Evolutionary conservation across 106 monocot species (phyloP), one percentile per base, ranked within the genome.

Genomic region (Dendrobium nobile): DNA sequence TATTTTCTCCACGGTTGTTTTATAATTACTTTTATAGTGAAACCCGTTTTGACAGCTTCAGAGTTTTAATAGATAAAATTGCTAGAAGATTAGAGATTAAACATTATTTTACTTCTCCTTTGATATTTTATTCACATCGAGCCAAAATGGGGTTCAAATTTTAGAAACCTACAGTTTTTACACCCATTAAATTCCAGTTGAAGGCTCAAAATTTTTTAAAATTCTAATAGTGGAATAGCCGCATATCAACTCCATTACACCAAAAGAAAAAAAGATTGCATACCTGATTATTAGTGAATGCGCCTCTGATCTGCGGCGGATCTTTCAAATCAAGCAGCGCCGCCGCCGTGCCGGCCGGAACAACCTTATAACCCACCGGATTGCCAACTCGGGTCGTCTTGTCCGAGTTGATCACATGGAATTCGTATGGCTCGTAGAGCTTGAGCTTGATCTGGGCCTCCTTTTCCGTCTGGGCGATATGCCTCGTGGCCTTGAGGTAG

Each of bases 231-330:
- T 44, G 44, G 44, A 44, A 7, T 44, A 2, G 7, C 4, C 4
- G 4, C 44, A 44, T 28, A 44, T 44, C 44, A 44, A 44, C 4
- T 28, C 28, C 28, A 28, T 1, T 1, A 31, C 45, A 61, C n/a
- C 61, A 22, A 6, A 4, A 3, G 3, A n/a, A 8, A 22, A 22
- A 51, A 16, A 22, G 7, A 22, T 22, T 0, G 61, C 0, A 0
- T n/a, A 89, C 96, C 93, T 96, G 96, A 78, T 96, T 96, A 51
- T 96, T 88, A 1, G 96, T 96, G 86, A 96, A 96, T 5, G 91
- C 91, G 0, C 87, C 93, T 20, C 93, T 85, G 11, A 80, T 19
- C 83, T 93, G 96, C 0, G 96, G 96, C 20, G 96, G 94, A 41
- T 96, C 96, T 13, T 83, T 48, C 4, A 75, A 83, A 26, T 90